phyloP scores from a whole-genome alignment of 2,329 filamentous ascomycete genomes.

The Pseudocercospora eumusae region DNA sequence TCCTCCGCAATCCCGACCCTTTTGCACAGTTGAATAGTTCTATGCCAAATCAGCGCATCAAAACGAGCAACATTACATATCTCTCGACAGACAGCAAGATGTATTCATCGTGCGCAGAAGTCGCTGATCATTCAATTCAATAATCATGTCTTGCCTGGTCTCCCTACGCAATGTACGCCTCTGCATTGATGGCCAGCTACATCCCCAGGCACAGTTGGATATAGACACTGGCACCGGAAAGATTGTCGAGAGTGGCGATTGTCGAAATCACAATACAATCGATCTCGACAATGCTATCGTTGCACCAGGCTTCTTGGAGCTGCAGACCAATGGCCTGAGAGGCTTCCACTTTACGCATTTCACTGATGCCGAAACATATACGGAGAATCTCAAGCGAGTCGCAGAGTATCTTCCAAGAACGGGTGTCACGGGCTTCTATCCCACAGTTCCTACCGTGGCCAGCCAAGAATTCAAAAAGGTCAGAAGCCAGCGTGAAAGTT shows the following conservation, averaged over 20 bases:
- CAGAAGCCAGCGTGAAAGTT: constrained; percentile 46
- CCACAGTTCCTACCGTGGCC: constrained; percentile 55
- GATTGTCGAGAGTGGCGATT: constrained; percentile 2
- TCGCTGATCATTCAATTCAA: background rate
- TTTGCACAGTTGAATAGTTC: too few relatives aligned
- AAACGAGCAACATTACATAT: background rate
- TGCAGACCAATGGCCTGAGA: constrained; percentile 57
- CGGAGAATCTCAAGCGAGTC: constrained; percentile 48
- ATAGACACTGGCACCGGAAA: constrained; percentile 6
- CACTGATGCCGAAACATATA: constrained; percentile 46
- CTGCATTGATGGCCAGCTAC: constrained; percentile 8
- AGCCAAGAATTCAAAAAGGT: constrained; percentile 50
- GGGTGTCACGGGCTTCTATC: constrained; percentile 58
- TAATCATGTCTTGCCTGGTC: background rate
- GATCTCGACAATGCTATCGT: constrained; percentile 18
- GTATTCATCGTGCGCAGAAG: background rate
- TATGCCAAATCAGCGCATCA: background rate
- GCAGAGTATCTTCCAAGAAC: constrained; percentile 53
- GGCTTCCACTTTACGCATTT: constrained; percentile 59
- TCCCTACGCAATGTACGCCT: constrained; percentile 6
- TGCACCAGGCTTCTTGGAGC: constrained; percentile 55
- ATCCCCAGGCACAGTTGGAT: background rate
- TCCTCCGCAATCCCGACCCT: too few relatives aligned
- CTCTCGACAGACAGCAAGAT: background rate
- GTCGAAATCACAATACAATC: constrained; percentile 6